These are phyloP conservation scores for Leptographium lundbergii DNA, from an alignment of 2,329 filamentous ascomycete species.

Conservation along the genomic window DNA sequence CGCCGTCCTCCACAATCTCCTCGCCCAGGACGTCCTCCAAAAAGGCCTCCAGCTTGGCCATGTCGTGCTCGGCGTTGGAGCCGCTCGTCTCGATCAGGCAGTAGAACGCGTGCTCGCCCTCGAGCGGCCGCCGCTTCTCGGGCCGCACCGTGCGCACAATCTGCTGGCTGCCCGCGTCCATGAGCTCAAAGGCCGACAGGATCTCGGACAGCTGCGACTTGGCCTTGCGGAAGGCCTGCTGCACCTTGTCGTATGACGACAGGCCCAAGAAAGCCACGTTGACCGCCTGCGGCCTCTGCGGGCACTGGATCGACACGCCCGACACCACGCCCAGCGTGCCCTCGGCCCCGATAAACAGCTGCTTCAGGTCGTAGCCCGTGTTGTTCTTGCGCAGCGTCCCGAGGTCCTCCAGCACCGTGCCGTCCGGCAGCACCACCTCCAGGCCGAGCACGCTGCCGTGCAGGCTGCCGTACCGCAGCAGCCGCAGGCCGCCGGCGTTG, in stretches of 20 bases:
- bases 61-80: conserved; percentile 87
- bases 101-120: conserved; percentile 83
- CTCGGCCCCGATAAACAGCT: conserved; percentile 90
- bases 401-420: conserved; percentile 82
- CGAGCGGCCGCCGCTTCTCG: conserved; percentile 66
- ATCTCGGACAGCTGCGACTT: conserved; percentile 90
- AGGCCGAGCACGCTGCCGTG: conserved; percentile 88
- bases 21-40: conserved; percentile 80
- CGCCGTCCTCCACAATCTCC: conserved; percentile 78
- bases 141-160: conserved; percentile 61
- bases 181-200: conserved; percentile 91
- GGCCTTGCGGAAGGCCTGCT: conserved; percentile 74
- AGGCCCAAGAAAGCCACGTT: conserved; percentile 94
- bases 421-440: conserved; percentile 87
- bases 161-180: conserved; percentile 76
- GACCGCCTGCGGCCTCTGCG: conserved; percentile 72
- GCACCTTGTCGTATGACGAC: conserved; percentile 80
- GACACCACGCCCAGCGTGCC: conserved; percentile 94
- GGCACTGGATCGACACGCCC: conserved; percentile 76
- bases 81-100: conserved; percentile 94
- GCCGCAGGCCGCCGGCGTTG: conserved; percentile 81
- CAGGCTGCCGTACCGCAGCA: conserved; percentile 85
- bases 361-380: conserved; percentile 94
- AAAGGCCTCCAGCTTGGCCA: conserved; percentile 79
- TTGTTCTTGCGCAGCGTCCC: conserved; percentile 92